Evolutionary conservation across 768 basidiomycete species (phyloP).

Genomic region (Psilocybe sp.): DNA sequence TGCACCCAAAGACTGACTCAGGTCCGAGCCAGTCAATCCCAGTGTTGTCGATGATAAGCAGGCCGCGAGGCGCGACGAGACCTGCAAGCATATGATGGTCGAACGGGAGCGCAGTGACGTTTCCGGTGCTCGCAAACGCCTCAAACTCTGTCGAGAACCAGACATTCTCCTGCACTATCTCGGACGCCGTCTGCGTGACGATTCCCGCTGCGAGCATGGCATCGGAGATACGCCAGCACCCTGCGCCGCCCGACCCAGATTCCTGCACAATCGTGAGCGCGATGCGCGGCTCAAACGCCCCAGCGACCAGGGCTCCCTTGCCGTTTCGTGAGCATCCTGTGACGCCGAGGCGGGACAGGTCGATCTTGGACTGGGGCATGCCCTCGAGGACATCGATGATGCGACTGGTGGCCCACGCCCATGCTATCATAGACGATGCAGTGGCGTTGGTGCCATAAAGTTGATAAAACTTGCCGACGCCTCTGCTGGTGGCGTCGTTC

Average conservation of each 20-base stretch:
- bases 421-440: constrained; percentile 49
- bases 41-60: constrained; percentile 52
- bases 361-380: constrained; percentile 40
- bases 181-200: constrained; percentile 44
- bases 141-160: constrained; percentile 52
- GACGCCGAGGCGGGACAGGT: constrained; percentile 42
- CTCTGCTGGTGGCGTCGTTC: constrained; percentile 39
- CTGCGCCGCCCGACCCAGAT: constrained; percentile 53
- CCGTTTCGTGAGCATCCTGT: constrained; percentile 56
- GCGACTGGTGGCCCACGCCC: constrained; percentile 55
- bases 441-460: constrained; percentile 43
- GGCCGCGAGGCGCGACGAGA: constrained; percentile 48
- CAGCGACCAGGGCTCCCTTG: constrained; percentile 55
- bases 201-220: constrained; percentile 36
- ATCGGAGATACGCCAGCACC: constrained; percentile 53
- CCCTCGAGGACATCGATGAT: constrained; percentile 54
- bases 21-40: constrained; percentile 51
- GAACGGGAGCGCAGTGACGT: constrained; percentile 41
- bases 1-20: constrained; percentile 43
- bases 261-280: constrained; percentile 56
- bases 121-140: constrained; percentile 32
- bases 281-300: constrained; percentile 52
- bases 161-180: constrained; percentile 53
- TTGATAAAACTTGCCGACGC: constrained; percentile 50
- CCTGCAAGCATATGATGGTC: constrained; percentile 55